Evolutionary conservation across 148 eudicot species (phyloP).

Genomic region (Pharnaceum exiguum): DNA sequence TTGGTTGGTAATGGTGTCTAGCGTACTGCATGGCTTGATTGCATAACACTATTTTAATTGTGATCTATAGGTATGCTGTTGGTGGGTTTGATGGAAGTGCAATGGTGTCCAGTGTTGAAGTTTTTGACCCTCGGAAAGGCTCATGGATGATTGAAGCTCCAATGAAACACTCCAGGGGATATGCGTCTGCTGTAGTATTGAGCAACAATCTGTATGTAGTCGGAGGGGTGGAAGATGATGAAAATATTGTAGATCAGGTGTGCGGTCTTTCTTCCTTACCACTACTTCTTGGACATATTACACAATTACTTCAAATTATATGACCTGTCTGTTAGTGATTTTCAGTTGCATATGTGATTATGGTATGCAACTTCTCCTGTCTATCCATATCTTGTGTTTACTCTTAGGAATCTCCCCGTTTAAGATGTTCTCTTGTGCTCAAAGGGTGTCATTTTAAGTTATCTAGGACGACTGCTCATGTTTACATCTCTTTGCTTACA

Average conservation of each 20-base stretch:
- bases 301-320: no score
- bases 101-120: slow-evolving; percentile 61
- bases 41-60: no score
- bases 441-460: no score
- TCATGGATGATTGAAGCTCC: slow-evolving; percentile 63
- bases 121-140: slow-evolving; percentile 73
- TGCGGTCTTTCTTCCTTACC: not conserved
- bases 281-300: not conserved
- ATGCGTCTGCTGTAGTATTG: slow-evolving; percentile 43
- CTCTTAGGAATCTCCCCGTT: no score
- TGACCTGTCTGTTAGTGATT: no score
- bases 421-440: not conserved
- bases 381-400: no score
- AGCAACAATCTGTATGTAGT: slow-evolving; percentile 44
- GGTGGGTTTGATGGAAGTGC: slow-evolving; percentile 67
- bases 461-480: not conserved
- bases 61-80: slow-evolving; percentile 62
- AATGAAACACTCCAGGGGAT: slow-evolving; percentile 60
- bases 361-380: no score
- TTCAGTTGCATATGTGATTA: no score
- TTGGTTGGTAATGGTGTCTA: no score
- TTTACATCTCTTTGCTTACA: slow-evolving; percentile 18
- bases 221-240: slow-evolving; percentile 46
- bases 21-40: no score
- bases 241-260: slow-evolving; percentile 38